These are phyloP conservation scores for Leishmania tarentolae DNA, from an alignment of 208 protist species.

Conservation along the genomic window DNA sequence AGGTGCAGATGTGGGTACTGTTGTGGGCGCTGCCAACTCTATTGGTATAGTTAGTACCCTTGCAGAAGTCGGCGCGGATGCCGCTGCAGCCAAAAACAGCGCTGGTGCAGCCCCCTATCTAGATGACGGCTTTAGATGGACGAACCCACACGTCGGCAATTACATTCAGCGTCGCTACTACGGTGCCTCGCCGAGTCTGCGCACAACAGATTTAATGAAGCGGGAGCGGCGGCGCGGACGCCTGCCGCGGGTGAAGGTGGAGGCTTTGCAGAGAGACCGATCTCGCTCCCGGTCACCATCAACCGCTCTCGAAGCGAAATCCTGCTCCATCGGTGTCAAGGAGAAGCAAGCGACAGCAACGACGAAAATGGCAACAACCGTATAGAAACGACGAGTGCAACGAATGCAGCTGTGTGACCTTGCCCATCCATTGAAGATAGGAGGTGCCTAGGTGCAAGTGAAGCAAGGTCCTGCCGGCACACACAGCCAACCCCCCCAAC, in stretches of 20 bases:
- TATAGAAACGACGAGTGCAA: neutral
- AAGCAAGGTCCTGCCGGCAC: neutral
- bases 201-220: slow-evolving; percentile 69
- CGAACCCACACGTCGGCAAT: slow-evolving; percentile 85
- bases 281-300: slow-evolving; percentile 14
- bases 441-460: neutral
- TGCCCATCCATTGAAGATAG: neutral
- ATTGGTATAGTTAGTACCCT: neutral
- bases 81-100: neutral
- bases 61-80: neutral
- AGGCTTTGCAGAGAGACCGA: slow-evolving; percentile 35
- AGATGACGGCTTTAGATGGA: slow-evolving; percentile 52
- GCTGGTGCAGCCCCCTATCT: neutral
- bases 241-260: slow-evolving; percentile 64
- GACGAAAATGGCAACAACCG: slow-evolving; percentile 5
- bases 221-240: slow-evolving; percentile 29
- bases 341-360: neutral
- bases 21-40: neutral
- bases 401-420: neutral
- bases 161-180: slow-evolving; percentile 91
- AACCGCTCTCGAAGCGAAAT: neutral
- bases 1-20: neutral
- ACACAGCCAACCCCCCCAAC: neutral
- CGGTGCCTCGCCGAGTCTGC: slow-evolving; percentile 79
- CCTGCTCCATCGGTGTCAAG: neutral